A percentile compares a stretch with the other conserved stretches of the same genome.
Conservation (phyloP, 345 rosid genomes). For the Gossypium australe region DNA sequence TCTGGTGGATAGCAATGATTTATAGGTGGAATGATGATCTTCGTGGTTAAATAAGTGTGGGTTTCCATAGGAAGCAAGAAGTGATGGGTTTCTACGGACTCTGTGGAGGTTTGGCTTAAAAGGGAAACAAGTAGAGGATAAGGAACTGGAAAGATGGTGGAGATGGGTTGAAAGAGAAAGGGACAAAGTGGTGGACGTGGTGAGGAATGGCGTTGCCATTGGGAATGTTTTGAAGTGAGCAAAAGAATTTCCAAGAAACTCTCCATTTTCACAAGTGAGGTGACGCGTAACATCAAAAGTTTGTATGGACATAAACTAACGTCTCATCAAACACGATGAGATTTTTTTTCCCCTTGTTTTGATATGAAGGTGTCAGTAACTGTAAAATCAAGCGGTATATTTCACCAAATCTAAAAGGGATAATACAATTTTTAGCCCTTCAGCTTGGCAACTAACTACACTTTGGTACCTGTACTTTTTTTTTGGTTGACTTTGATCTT, state of each 20-base stretch:
- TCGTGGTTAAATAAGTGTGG: background rate
- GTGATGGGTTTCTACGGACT: background rate
- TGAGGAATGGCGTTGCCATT: slow-evolving; percentile 41
- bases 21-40: slow-evolving; percentile 4
- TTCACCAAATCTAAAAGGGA: too few relatives aligned
- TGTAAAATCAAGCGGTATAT: too few relatives aligned
- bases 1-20: background rate
- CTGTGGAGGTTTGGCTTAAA: slow-evolving; percentile 5
- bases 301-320: slow-evolving; percentile 28
- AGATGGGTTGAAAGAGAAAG: slow-evolving; percentile 18
- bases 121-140: slow-evolving; percentile 10
- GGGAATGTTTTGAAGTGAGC: slow-evolving; percentile 12
- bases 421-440: too few relatives aligned
- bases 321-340: background rate
- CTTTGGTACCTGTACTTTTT: too few relatives aligned
- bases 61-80: slow-evolving; percentile 21
- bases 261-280: slow-evolving; percentile 14
- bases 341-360: too few relatives aligned
- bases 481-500: too few relatives aligned
- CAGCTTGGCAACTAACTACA: too few relatives aligned
- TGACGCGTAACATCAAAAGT: background rate
- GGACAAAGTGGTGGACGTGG: slow-evolving; percentile 28
- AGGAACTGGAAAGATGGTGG: slow-evolving; percentile 15
- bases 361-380: too few relatives aligned
- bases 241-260: slow-evolving; percentile 7